phyloP scores from a whole-genome alignment of 257 asterid genomes.

The Plantago elongata region DNA sequence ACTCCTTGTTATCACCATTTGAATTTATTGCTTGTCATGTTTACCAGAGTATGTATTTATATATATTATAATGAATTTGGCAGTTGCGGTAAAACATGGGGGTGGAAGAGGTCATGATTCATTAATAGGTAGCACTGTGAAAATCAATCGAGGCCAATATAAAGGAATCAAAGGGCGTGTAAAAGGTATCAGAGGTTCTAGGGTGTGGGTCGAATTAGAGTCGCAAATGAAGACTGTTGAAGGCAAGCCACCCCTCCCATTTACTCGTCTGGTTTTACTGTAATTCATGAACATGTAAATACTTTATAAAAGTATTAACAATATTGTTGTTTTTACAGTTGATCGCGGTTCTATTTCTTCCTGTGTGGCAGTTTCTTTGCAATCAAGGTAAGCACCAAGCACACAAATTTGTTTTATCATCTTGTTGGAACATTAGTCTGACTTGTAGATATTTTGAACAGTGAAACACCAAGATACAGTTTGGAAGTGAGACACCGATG shows the following conservation, averaged over 20 bases:
- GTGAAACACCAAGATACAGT: slow-evolving; percentile 81
- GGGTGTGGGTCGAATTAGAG: slow-evolving; percentile 82
- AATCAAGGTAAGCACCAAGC: slow-evolving; percentile 66
- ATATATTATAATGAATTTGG: slow-evolving; percentile 1
- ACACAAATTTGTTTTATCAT: slow-evolving; percentile 36
- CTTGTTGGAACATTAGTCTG: slow-evolving; percentile 12
- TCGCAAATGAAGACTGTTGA: slow-evolving; percentile 89
- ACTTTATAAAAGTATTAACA: too few species aligned
- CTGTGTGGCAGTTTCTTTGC: slow-evolving; percentile 63
- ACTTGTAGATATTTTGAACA: slow-evolving; percentile 28
- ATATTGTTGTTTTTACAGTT: slow-evolving; percentile 77
- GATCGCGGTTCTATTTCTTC: slow-evolving; percentile 79
- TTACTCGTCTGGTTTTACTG: slow-evolving; percentile 1
- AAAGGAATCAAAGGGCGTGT: slow-evolving; percentile 94
- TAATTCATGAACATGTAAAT: too few species aligned
- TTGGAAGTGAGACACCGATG: slow-evolving; percentile 89
- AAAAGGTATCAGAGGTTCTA: slow-evolving; percentile 67
- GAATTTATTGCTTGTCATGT: too few species aligned
- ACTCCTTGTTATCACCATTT: too few species aligned
- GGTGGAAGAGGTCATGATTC: slow-evolving; percentile 89
- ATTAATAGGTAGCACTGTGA: slow-evolving; percentile 60
- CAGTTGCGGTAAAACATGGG: slow-evolving; percentile 59
- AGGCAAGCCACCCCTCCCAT: slow-evolving; percentile 48
- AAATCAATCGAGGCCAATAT: slow-evolving; percentile 73
- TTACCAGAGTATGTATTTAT: too few species aligned